Base-by-base conservation (phyloP, 2,329 filamentous ascomycete species). In the Neonectria punicea region DNA sequence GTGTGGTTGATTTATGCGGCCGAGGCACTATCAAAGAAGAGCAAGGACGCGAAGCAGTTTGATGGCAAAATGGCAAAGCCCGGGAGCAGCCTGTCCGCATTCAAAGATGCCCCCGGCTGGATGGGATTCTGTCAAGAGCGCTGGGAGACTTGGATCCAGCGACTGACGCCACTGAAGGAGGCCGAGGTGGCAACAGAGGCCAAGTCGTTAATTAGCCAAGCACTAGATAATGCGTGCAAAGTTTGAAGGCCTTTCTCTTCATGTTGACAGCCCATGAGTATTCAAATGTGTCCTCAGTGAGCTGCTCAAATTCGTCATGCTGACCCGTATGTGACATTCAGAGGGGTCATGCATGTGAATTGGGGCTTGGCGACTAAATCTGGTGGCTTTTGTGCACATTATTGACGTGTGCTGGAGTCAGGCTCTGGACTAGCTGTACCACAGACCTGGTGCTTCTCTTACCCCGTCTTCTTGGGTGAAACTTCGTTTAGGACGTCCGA, bases 21-120 rank as follows among this genome's bases (percentile, higher is more conserved):
- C 0, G 43, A 47, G 11, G 16, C 3, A 5, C 16, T 72, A 5
- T 36, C 50, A 0, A 49, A 46, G 4, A 41, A 20, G 0, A 63
- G 54, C 2, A 53, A 58, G 13, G 43, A 70, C 5, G 20, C 7
- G 2, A 63, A 63, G 58, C 65, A 72, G n/a, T 73, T 73, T 3
- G 70, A 72, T 1, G 70, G 67, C 2, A 72, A 70, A 22, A 28
- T 72, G 8, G 70, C 66, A 3, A 63, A 25, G 13, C 64, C 70
- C 0, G 70, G 70, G 0, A 60, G 39, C 1, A 73, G 70, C 10
- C 5, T 72, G 1, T 7, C 53, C 1, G 22, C 14, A 2, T 34
- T 50, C 0, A 58, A 55, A 1, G 64, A 62, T n/a, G 28, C 34
- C 0, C 16, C 39, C 14, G 70, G 70, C 1, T 72, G 70, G 70